Percentiles rank a stretch among this genome's conserved stretches.
phyloP scores from a whole-genome alignment of 306 rosid species.

The Cucumis cinereus region DNA sequence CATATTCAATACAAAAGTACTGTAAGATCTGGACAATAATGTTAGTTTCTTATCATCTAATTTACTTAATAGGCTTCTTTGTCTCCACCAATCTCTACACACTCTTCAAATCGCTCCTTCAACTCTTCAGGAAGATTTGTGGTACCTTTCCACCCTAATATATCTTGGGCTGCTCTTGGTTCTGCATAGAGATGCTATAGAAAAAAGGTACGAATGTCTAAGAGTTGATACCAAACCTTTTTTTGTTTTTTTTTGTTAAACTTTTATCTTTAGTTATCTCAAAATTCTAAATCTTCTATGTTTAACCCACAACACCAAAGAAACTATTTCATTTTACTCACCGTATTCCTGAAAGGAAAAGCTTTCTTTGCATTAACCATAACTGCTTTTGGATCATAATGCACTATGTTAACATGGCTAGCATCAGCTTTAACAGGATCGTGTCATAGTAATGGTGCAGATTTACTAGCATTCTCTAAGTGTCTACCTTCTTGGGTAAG shows the following conservation, averaged over 20 bases:
- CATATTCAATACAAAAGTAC: background rate
- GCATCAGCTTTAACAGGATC: constrained; percentile 80
- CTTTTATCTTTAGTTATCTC: too few species aligned
- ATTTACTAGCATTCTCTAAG: background rate
- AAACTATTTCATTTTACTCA: constrained; percentile 7
- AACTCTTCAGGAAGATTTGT: constrained; percentile 71
- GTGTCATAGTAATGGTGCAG: constrained; percentile 14
- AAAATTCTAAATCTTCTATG: background rate
- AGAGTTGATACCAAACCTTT: background rate
- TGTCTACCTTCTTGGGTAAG: background rate
- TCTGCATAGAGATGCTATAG: constrained; percentile 93
- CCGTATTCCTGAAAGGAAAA: constrained; percentile 79
- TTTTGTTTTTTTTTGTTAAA: too few species aligned
- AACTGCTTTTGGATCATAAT: constrained; percentile 81
- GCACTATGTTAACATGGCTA: constrained; percentile 65
- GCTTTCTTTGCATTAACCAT: constrained; percentile 85
- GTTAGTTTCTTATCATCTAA: constrained; percentile 61
- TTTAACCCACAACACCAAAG: background rate
- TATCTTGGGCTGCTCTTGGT: constrained; percentile 79
- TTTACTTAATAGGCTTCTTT: constrained; percentile 63
- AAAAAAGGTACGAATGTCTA: background rate
- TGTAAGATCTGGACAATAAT: background rate
- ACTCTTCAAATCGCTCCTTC: constrained; percentile 75
- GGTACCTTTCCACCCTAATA: constrained; percentile 58
- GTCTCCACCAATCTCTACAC: constrained; percentile 76